A percentile compares a stretch with the other conserved stretches of the same genome.
Evolutionary conservation across 495 filamentous ascomycete genomes (phyloP).

Genomic region (Podospora australis): DNA sequence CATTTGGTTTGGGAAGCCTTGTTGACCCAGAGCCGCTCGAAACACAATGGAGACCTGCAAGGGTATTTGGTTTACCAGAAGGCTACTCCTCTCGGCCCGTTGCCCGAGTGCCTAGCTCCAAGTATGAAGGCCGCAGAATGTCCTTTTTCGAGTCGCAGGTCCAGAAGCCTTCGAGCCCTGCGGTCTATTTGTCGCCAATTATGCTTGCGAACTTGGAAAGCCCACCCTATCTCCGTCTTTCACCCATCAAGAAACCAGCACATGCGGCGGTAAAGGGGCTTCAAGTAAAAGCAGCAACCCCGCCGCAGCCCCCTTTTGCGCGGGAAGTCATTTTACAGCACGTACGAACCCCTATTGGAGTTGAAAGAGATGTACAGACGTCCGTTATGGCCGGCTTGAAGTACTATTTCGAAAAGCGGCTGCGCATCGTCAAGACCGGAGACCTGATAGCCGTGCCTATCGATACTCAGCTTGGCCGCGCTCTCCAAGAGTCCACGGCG

Average conservation of each 20-base stretch:
- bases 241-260: constrained; percentile 49
- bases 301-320: constrained; percentile 68
- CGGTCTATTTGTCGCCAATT: constrained; percentile 76
- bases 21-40: constrained; percentile 43
- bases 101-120: constrained; percentile 46
- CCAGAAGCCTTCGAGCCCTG: constrained; percentile 44
- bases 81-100: constrained; percentile 49
- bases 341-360: constrained; percentile 79
- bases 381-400: constrained; percentile 79
- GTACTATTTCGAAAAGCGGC: constrained; percentile 71
- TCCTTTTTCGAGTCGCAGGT: constrained; percentile 53
- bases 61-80: constrained; percentile 82
- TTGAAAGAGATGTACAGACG: constrained; percentile 75
- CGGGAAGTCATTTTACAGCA: constrained; percentile 89
- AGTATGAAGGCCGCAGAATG: constrained; percentile 41
- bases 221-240: constrained; percentile 66
- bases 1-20: constrained; percentile 49
- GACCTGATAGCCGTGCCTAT: constrained; percentile 83
- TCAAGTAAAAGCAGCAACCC: constrained; percentile 46
- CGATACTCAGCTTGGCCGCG: constrained; percentile 71
- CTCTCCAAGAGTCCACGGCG: constrained; percentile 57
- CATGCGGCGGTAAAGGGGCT: constrained; percentile 27
- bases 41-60: constrained; percentile 61
- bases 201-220: constrained; percentile 76
- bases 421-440: constrained; percentile 72